phyloP scores from a whole-genome alignment of 805 yeast species.

The Candida koratica region DNA sequence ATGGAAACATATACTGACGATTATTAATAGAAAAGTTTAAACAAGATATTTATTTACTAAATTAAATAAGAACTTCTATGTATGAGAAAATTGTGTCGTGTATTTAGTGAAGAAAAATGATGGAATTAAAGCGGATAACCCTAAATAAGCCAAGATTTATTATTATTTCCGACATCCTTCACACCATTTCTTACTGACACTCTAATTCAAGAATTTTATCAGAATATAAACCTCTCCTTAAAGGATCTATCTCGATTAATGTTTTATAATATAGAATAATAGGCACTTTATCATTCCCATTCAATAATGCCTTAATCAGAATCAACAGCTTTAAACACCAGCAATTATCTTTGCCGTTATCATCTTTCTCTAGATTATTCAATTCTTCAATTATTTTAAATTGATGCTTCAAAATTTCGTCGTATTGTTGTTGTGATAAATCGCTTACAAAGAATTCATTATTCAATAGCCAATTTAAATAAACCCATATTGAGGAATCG shows the following conservation, averaged over 20 bases:
- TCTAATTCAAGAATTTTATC: slow-evolving; percentile 28
- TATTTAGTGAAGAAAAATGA: too few species aligned
- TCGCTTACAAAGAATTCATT: slow-evolving; percentile 36
- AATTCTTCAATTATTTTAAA: slow-evolving; percentile 53
- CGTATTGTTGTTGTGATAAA: slow-evolving; percentile 26
- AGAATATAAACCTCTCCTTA: slow-evolving; percentile 56
- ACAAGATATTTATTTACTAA: too few species aligned
- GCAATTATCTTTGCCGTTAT: slow-evolving; percentile 54
- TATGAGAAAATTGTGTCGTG: too few species aligned
- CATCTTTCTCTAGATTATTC: slow-evolving; percentile 69
- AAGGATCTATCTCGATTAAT: slow-evolving; percentile 57
- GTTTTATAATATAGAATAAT: slow-evolving; percentile 35
- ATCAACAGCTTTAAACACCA: slow-evolving; percentile 74
- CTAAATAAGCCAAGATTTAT: too few species aligned
- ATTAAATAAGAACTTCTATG: too few species aligned
- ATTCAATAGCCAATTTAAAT: slow-evolving; percentile 72
- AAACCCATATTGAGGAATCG: slow-evolving; percentile 91
- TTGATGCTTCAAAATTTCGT: slow-evolving; percentile 42
- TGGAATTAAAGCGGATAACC: too few species aligned
- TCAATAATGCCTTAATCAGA: slow-evolving; percentile 35
- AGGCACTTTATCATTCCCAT: slow-evolving; percentile 21
- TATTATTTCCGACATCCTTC: not conserved
- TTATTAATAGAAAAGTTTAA: too few species aligned
- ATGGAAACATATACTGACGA: too few species aligned
- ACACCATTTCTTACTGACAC: not conserved